phyloP scores from a whole-genome alignment of 768 basidiomycete species.

The Gautieria morchelliformis region DNA sequence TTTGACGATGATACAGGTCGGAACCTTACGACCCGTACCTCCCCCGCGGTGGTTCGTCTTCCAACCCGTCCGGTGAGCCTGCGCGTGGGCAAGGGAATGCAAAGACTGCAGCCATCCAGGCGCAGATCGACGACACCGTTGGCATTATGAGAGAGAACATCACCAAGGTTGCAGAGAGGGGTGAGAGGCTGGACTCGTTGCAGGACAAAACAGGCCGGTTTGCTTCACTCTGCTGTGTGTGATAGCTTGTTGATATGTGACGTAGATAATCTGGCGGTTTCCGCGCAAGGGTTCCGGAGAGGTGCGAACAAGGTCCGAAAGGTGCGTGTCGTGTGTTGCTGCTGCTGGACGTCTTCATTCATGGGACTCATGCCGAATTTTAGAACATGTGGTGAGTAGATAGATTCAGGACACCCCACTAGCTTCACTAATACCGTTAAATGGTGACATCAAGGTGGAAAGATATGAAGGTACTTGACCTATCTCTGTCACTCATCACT shows the following conservation, averaged over 20 bases:
- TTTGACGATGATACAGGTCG: too few species aligned
- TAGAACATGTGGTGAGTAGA: slow-evolving; percentile 95
- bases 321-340: too few species aligned
- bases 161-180: too few species aligned
- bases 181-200: too few species aligned
- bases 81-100: too few species aligned
- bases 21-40: too few species aligned
- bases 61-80: too few species aligned
- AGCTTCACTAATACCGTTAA: background rate
- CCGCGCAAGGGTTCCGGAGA: slow-evolving; percentile 99
- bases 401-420: slow-evolving; percentile 8
- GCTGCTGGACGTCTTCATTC: background rate
- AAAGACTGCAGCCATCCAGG: too few species aligned
- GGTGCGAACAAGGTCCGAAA: too few species aligned
- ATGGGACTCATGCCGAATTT: background rate
- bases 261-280: slow-evolving; percentile 90
- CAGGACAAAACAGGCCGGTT: slow-evolving; percentile 94
- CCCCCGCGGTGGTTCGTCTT: too few species aligned
- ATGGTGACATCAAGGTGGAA: too few species aligned
- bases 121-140: slow-evolving; percentile 97
- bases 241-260: background rate
- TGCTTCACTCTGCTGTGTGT: background rate
- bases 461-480: too few species aligned
- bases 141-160: slow-evolving; percentile 97
- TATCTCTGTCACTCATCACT: background rate